Evolutionary conservation across 495 filamentous ascomycete genomes (phyloP), one percentile per base, ranked within the genome.

Genomic region (Penicillium robsamsonii): DNA sequence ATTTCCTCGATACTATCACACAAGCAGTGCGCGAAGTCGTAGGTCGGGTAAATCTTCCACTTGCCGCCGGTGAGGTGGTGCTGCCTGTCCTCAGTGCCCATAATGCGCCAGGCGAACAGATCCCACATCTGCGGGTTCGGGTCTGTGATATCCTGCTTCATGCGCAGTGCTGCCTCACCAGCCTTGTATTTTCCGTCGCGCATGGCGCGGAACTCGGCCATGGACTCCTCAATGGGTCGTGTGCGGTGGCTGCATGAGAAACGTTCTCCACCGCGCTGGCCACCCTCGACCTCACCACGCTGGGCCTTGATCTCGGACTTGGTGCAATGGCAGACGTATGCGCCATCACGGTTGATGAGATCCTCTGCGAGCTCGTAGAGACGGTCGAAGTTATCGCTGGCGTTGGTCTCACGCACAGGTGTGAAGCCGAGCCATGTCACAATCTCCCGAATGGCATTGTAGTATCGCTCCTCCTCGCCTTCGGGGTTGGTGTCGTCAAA

Each of bases 1-100:
- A 96, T 93, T 27, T 79, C 81, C 74, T 96, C 92, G 50, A 94
- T 89, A 62, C 85, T 87, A 79, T 94, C 92, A 60, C 87, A 91
- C n/a, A 96, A 77, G 55, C 88, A 89, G 72, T 96, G 90, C 8
- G 91, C 89, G 61, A 96, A 93, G 66, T 96, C 92, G 66, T 96
- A 96, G 0, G 92, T 91, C 0, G 92, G 92, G 61, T 93, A 96
- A 44, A 96, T 90, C 62, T 80, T 83, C 89, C 90, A 96, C 66
- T 86, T 81, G 54, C 79, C 71, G 6, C 84, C 86, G 0, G 91
- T 92, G 44, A 87, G 79, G 66, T 87, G 84, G 63, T 96, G 92
- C 27, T 85, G 79, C 60, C 71, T 70, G 40, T 71, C 58, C 55
- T 56, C 66, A 51, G 33, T 61, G 42, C 66, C 84, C 77, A 40